phyloP scores from a whole-genome alignment of 2,329 filamentous ascomycete genomes.

The Pseudonectria buxi region DNA sequence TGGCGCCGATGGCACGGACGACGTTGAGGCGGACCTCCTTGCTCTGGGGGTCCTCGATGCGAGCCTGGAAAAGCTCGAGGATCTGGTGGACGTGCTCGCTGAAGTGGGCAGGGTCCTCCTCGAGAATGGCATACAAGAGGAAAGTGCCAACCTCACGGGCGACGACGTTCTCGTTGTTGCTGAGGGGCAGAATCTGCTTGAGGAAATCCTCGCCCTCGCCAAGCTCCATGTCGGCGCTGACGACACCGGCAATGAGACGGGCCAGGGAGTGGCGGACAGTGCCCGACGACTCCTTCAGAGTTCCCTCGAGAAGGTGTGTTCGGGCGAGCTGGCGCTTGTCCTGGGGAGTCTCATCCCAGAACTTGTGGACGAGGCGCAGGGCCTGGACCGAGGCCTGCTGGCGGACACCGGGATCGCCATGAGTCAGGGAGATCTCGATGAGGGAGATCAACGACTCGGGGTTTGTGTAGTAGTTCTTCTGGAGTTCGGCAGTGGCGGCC shows the following conservation, averaged over 20 bases:
- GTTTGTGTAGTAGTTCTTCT: slow-evolving; percentile 87
- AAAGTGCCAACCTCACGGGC: slow-evolving; percentile 89
- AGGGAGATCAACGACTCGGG: slow-evolving; percentile 79
- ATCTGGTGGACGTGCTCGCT: slow-evolving; percentile 73
- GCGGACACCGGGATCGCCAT: slow-evolving; percentile 65
- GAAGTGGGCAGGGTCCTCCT: slow-evolving; percentile 80
- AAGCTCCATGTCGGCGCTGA: slow-evolving; percentile 66
- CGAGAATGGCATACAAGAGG: slow-evolving; percentile 85
- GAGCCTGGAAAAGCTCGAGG: slow-evolving; percentile 76
- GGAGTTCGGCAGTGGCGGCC: slow-evolving; percentile 79
- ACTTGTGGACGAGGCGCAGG: slow-evolving; percentile 72
- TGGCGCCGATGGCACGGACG: slow-evolving; percentile 78
- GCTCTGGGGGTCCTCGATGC: slow-evolving; percentile 85
- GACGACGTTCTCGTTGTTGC: slow-evolving; percentile 64
- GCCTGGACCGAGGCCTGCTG: slow-evolving; percentile 91
- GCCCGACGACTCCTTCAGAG: slow-evolving; percentile 69
- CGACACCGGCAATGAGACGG: slow-evolving; percentile 80
- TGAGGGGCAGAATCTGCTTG: slow-evolving; percentile 70
- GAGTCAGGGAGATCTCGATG: slow-evolving; percentile 79
- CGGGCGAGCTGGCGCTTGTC: slow-evolving; percentile 76
- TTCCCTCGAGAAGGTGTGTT: slow-evolving; percentile 75
- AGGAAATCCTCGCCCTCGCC: slow-evolving; percentile 81
- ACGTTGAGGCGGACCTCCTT: slow-evolving; percentile 92
- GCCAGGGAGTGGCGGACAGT: slow-evolving; percentile 80
- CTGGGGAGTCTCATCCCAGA: slow-evolving; percentile 70